A percentile compares a stretch with the other conserved stretches of the same genome.
These are phyloP conservation scores for Phytophthora idaei DNA, from an alignment of 352 stramenopile genomes.

Conservation along the genomic window DNA sequence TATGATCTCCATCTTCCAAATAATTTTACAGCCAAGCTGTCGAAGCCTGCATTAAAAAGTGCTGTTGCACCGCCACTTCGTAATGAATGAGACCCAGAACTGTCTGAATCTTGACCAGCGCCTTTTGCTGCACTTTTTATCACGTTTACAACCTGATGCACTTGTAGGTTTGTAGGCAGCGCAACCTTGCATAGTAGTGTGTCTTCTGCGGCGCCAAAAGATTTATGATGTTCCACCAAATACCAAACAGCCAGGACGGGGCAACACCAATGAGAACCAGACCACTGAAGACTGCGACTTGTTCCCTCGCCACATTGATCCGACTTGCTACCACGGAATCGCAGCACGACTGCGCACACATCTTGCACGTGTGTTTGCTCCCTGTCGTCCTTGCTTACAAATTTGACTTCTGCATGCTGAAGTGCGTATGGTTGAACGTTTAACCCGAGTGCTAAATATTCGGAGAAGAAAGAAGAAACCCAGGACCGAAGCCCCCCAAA, in stretches of 20 bases:
- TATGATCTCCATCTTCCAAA: background rate
- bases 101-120: background rate
- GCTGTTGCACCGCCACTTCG: background rate
- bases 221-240: background rate
- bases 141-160: background rate
- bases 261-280: slow-evolving; percentile 3
- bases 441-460: background rate
- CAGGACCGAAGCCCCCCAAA: background rate
- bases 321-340: too few relatives aligned
- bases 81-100: slow-evolving; percentile 5
- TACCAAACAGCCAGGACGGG: slow-evolving; percentile 7
- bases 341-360: too few relatives aligned
- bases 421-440: background rate
- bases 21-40: slow-evolving; percentile 1
- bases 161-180: background rate
- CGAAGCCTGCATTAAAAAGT: background rate
- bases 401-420: too few relatives aligned
- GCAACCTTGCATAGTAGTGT: slow-evolving; percentile 6
- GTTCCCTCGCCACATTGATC: too few relatives aligned
- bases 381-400: too few relatives aligned
- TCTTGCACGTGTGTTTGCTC: too few relatives aligned
- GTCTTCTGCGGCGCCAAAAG: background rate
- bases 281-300: too few relatives aligned
- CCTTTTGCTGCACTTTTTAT: background rate
- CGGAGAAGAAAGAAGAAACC: background rate